Evolutionary conservation across 1,139 yeast genomes (phyloP), one percentile per base, ranked within the genome.

Genomic region (Zhuliangozyma blackwelliae): DNA sequence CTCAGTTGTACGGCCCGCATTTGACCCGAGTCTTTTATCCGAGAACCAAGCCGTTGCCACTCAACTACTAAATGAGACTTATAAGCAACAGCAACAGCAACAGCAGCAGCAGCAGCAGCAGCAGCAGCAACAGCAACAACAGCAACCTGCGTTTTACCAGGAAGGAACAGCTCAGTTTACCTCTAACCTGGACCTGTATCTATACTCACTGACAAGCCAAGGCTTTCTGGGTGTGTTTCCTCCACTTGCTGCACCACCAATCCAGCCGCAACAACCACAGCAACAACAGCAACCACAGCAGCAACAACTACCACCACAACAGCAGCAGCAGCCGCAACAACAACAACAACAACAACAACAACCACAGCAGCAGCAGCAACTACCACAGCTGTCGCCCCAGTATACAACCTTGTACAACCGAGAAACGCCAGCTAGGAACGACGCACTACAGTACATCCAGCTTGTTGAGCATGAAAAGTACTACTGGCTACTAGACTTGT

Each of bases 401-500:
- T 31, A 35, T 30, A 12, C 38, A 12, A 28, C 29, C 25, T 6
- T 35, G 10, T n/a, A 20, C 8, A 22, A 4, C 7, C 38, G 33
- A 10, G 11, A 32, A 7, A 35, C 27, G n/a, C 35, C 31, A 8
- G 7, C 31, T 10, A 22, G 25, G 21, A 32, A 31, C 20, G 34
- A 33, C 33, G 33, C 5, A 21, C 32, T 31, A 12, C 25, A 26
- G 1, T 59, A 53, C 37, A 51, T 59, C n/a, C 44, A 48, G 25
- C 41, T 63, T 27, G 47, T 68, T 19, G 66, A 61, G 29, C 43
- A 47, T 11, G 68, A 67, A 37, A 59, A 57, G 37, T 65, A 63
- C 40, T 60, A 59, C 44, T 66, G 72, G 72, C 39, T 68, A 8
- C 51, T 68, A 11, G 75, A 69, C 46, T 46, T 66, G 22, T 63